Evolutionary conservation across 192 early-diverging fungal genomes (phyloP), one percentile per base, ranked within the genome.

Genomic region (Coemansia sp.): DNA sequence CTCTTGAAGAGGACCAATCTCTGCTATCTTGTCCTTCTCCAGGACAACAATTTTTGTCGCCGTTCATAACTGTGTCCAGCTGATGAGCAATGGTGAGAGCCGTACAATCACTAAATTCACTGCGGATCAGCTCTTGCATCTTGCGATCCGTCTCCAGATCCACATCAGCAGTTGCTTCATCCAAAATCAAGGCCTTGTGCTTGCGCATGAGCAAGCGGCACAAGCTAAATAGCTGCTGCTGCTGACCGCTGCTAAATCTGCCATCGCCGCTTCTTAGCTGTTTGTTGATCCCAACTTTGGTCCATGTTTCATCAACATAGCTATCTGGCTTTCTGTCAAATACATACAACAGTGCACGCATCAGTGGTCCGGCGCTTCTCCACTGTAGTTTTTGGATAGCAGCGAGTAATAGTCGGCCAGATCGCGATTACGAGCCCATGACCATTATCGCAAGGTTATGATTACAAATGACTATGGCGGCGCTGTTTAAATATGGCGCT

Each of bases 71-170:
- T 2, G 89, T 90, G 51, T 90, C 88, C 3, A 90, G 69, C 23
- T 91, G 85, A 73, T 94, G 89, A 1, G 89, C 89, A 53, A 90
- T 90, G 35, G 87, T 86, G 2, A 90, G 61, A 9, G 88, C 74
- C 2, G 71, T 73, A 10, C 61, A 67, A 23, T 71, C 57, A 3
- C 38, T 63, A 71, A 89, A 88, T 50, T 87, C 70, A 9, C 65
- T 69, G 6, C 76, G 76, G 31, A 89, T 80, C 8, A 73, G 18
- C 18, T 36, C 20, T 34, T 73, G 71, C 5, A 73, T 59, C 21
- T 38, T 24, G 24, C 31, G 23, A 18, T 73, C 71, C 0, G 65
- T 66, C 14, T 57, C 50, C n/a, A 57, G 18, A 24, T 91, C 89
- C 10, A 90, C 77, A 2, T 79, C 64, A 7, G 88, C 78, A 8